Evolutionary conservation across 805 yeast genomes (phyloP).

Genomic region (Blastobotrys robertii): DNA sequence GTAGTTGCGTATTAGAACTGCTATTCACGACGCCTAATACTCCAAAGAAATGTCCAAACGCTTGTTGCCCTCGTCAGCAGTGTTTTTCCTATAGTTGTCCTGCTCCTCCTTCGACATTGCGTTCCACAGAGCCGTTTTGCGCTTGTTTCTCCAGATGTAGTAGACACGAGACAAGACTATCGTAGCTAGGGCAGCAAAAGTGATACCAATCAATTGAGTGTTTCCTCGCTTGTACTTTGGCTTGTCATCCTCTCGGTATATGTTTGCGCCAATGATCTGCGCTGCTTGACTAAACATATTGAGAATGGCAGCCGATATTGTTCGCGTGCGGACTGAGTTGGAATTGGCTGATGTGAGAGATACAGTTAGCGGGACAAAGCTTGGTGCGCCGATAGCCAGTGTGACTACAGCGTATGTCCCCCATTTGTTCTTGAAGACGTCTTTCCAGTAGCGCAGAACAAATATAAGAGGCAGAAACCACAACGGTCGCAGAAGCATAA

Average conservation of each 20-base stretch:
- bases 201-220: conserved; percentile 19
- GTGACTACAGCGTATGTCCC: conserved; percentile 23
- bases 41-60: conserved; percentile 44
- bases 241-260: conserved; percentile 46
- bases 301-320: conserved; percentile 55
- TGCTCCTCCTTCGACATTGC: conserved; percentile 40
- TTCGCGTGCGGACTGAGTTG: conserved; percentile 51
- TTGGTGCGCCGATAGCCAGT: conserved; percentile 23
- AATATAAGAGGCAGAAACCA: conserved; percentile 9
- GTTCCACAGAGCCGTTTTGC: conserved; percentile 41
- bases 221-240: conserved; percentile 58
- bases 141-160: conserved; percentile 24
- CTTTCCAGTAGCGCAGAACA: conserved; percentile 15
- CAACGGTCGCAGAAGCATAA: conserved; percentile 37
- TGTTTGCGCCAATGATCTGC: conserved; percentile 42
- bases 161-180: conserved; percentile 23
- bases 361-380: conserved; percentile 46
- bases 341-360: conserved; percentile 56
- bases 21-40: conserved; percentile 21
- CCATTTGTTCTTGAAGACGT: conserved; percentile 18
- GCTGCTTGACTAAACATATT: conserved; percentile 58
- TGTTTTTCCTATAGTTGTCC: conserved; percentile 34
- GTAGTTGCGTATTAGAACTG: too few species aligned
- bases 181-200: conserved; percentile 13
- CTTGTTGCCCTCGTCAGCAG: conserved; percentile 47